These are phyloP conservation scores for Blechomonas ayalai DNA, from an alignment of 208 protist species.

Conservation along the genomic window DNA sequence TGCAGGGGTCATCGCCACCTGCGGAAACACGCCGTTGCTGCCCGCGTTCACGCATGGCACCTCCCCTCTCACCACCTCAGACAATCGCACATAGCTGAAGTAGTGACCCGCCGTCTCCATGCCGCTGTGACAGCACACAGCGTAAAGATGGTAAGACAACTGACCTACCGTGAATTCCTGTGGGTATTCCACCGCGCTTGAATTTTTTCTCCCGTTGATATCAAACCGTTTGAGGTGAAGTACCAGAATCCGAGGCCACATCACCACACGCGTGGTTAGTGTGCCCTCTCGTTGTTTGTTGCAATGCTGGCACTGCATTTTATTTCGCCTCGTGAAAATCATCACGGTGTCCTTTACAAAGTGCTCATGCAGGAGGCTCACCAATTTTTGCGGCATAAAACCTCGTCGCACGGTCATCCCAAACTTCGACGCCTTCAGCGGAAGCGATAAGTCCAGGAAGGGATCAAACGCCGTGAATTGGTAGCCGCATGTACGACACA, in stretches of 20 bases:
- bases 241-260: constrained; percentile 65
- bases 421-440: constrained; percentile 7
- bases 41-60: background rate
- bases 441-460: constrained; percentile 69
- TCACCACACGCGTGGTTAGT: constrained; percentile 27
- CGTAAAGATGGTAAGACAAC: constrained; percentile 58
- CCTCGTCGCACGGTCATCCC: background rate
- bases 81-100: constrained; percentile 58
- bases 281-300: constrained; percentile 40
- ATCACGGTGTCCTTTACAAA: constrained; percentile 49
- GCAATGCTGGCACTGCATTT: constrained; percentile 57
- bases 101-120: constrained; percentile 69
- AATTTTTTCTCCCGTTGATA: constrained; percentile 48
- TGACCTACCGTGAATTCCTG: constrained; percentile 29
- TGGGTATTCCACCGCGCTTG: constrained; percentile 40
- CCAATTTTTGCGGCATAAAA: too few species aligned
- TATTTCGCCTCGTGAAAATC: constrained; percentile 41
- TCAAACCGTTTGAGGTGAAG: constrained; percentile 83
- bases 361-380: constrained; percentile 24
- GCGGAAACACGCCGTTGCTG: background rate
- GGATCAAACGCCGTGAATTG: constrained; percentile 66
- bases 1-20: background rate
- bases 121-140: constrained; percentile 67
- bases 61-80: constrained; percentile 3
- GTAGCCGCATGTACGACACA: constrained; percentile 40